Evolutionary conservation across 257 asterid species (phyloP).

Genomic region (Leptodermis oblonga): DNA sequence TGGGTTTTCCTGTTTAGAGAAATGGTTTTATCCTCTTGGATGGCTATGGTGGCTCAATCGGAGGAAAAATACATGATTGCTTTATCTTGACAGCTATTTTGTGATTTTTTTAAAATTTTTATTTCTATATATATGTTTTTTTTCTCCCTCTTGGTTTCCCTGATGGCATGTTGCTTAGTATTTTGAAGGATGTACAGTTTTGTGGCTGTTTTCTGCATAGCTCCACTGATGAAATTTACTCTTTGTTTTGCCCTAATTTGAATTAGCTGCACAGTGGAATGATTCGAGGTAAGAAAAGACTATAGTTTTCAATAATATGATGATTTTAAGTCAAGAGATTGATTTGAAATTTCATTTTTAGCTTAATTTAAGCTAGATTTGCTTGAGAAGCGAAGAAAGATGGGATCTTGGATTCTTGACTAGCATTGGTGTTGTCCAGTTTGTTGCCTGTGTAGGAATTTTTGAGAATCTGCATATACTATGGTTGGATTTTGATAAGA

Average conservation of each 20-base stretch:
- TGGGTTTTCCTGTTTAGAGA: slow-evolving; percentile 62
- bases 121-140: too few species aligned
- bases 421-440: neutral
- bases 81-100: too few species aligned
- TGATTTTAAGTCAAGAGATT: neutral
- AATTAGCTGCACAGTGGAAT: slow-evolving; percentile 92
- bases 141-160: neutral
- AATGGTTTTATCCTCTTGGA: slow-evolving; percentile 90
- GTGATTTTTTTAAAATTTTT: too few species aligned
- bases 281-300: too few species aligned
- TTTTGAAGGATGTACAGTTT: slow-evolving; percentile 43
- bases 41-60: slow-evolving; percentile 99
- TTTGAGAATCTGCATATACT: neutral
- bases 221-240: slow-evolving; percentile 90
- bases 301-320: neutral
- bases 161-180: neutral
- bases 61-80: too few species aligned
- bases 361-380: neutral
- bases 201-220: slow-evolving; percentile 96
- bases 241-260: slow-evolving; percentile 92
- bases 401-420: neutral
- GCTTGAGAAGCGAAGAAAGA: neutral
- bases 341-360: neutral
- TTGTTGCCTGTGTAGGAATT: neutral
- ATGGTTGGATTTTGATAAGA: neutral